phyloP scores from a whole-genome alignment of 352 stramenopile species.

The Phytopythium mirpurense region DNA sequence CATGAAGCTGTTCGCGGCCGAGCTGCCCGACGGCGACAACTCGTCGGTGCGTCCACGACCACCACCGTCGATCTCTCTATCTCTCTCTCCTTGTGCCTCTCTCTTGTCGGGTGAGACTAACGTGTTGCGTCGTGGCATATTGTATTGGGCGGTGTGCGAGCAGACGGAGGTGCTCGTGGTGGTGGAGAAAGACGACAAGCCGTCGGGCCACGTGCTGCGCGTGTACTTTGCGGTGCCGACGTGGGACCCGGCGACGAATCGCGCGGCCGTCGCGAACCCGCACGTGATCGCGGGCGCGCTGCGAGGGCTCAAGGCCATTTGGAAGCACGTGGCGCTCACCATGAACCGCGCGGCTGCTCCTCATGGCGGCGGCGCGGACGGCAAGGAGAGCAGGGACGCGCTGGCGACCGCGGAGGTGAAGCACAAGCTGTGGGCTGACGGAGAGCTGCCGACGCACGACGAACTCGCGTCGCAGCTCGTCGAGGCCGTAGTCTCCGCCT shows the following conservation, averaged over 20 bases:
- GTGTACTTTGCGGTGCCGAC: conserved; percentile 30
- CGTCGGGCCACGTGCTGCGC: conserved; percentile 24
- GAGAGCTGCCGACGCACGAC: conserved; percentile 48
- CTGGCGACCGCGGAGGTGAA: conserved; percentile 17
- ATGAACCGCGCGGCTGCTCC: conserved; percentile 31
- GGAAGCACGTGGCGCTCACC: conserved; percentile 40
- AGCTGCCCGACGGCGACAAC: conserved; percentile 44
- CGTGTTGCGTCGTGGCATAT: no score
- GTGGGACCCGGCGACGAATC: neutral
- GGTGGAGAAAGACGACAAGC: conserved; percentile 30
- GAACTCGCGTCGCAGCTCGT: conserved; percentile 54
- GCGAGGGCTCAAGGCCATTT: conserved; percentile 47
- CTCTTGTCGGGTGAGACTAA: no score
- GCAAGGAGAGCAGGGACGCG: conserved; percentile 7
- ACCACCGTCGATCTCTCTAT: no score
- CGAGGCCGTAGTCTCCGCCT: conserved; percentile 35
- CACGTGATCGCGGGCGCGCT: conserved; percentile 36
- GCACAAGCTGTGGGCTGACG: conserved; percentile 33
- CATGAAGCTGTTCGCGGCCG: conserved; percentile 53
- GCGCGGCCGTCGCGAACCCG: conserved; percentile 23
- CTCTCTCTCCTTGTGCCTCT: no score
- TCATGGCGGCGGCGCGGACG: neutral
- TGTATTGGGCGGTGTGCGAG: no score
- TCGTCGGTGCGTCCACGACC: conserved; percentile 48
- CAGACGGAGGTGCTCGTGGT: conserved; percentile 41